Evolutionary conservation across 192 early-diverging fungal species (phyloP).

Genomic region (Diversispora eburnea): DNA sequence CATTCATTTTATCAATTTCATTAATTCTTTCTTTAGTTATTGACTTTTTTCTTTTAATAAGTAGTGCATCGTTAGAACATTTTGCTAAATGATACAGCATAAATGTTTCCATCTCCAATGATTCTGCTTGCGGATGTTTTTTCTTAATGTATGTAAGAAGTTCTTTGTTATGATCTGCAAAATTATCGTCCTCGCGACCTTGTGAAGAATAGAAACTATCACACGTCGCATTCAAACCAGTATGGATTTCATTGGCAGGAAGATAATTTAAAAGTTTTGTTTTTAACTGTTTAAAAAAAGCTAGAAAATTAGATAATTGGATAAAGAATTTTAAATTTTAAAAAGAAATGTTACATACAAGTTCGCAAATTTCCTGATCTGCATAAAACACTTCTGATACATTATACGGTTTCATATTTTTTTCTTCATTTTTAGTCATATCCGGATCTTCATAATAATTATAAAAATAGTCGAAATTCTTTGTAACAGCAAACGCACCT

Average conservation of each 20-base stretch:
- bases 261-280: not conserved
- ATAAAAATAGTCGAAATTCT: constrained; percentile 75
- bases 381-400: constrained; percentile 59
- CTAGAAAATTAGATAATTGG: constrained; percentile 30
- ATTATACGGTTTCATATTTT: constrained; percentile 51
- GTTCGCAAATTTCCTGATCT: constrained; percentile 52
- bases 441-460: not conserved
- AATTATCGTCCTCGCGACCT: constrained; percentile 65
- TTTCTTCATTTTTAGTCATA: constrained; percentile 21
- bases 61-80: constrained; percentile 34
- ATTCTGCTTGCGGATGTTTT: constrained; percentile 49
- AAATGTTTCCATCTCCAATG: constrained; percentile 87
- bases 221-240: constrained; percentile 71
- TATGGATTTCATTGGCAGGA: constrained; percentile 31
- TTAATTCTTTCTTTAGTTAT: not conserved
- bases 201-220: constrained; percentile 88
- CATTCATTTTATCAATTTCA: too few relatives aligned
- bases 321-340: not conserved
- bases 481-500: constrained; percentile 56
- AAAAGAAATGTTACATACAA: constrained; percentile 20
- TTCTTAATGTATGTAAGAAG: constrained; percentile 51
- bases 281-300: constrained; percentile 22
- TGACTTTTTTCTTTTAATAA: not conserved
- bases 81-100: constrained; percentile 79
- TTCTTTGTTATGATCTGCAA: constrained; percentile 71